These are phyloP conservation scores for Mycena maculata DNA, from an alignment of 768 basidiomycete genomes.

Conservation along the genomic window DNA sequence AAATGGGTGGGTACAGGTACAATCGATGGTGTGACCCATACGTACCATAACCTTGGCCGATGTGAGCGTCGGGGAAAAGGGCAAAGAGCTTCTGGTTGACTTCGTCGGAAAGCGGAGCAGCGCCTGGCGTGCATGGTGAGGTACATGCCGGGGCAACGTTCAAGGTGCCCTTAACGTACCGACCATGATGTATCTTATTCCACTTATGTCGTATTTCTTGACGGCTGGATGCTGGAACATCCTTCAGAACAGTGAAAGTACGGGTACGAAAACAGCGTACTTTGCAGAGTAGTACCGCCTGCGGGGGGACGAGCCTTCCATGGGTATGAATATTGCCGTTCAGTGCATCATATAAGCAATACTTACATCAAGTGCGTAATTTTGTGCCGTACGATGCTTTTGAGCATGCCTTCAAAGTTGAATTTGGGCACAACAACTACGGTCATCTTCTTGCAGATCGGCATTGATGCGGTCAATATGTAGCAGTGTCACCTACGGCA, in stretches of 20 bases:
- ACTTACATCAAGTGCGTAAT: conserved; percentile 66
- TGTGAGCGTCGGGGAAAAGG: conserved; percentile 63
- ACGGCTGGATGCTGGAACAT: conserved; percentile 59
- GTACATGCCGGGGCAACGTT: not conserved
- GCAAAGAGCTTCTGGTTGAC: conserved; percentile 60
- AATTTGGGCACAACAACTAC: conserved; percentile 73
- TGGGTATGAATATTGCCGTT: not conserved
- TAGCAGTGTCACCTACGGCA: conserved; percentile 42
- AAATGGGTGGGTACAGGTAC: not conserved
- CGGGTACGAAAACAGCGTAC: conserved; percentile 33
- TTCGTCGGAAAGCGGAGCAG: conserved; percentile 68
- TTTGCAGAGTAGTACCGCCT: conserved; percentile 68
- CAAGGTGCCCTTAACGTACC: conserved; percentile 16
- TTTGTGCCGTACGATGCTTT: conserved; percentile 67
- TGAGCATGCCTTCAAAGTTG: conserved; percentile 69
- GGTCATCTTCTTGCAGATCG: conserved; percentile 44
- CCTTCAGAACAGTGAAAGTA: not conserved
- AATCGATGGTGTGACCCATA: not conserved
- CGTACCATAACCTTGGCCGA: conserved; percentile 70
- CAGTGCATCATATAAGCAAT: not conserved
- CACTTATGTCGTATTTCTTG: conserved; percentile 60
- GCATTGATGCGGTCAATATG: not conserved
- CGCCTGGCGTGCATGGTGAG: conserved; percentile 48
- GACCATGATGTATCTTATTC: conserved; percentile 58
- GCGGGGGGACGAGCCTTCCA: conserved; percentile 66